Evolutionary conservation across 306 rosid species (phyloP).

Genomic region (Mimosa pudica): DNA sequence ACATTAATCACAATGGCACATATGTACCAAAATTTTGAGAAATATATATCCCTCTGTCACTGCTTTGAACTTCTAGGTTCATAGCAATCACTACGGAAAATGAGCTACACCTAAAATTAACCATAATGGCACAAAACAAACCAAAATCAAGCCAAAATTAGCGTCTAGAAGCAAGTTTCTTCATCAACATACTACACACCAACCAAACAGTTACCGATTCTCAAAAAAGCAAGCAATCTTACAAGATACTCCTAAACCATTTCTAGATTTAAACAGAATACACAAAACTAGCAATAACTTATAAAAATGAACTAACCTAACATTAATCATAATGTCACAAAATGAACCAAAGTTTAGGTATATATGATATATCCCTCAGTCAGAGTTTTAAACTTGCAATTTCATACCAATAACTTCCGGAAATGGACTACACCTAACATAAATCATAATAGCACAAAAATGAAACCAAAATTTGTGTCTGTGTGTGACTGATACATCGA

Average conservation of each 20-base stretch:
- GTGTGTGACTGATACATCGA: no score
- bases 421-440: not conserved
- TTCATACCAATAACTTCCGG: not conserved
- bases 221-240: conserved; percentile 2
- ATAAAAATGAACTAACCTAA: no score
- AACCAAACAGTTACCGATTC: not conserved
- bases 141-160: not conserved
- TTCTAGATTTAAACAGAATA: not conserved
- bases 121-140: not conserved
- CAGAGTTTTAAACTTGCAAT: not conserved
- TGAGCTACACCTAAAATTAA: no score
- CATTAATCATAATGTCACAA: no score
- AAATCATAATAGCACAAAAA: conserved; percentile 4
- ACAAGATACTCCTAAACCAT: not conserved
- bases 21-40: conserved; percentile 21
- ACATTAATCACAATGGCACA: not conserved
- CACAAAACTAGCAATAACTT: not conserved
- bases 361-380: not conserved
- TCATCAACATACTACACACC: not conserved
- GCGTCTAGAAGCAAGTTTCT: conserved; percentile 6
- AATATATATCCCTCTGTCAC: no score
- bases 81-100: no score
- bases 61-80: no score
- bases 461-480: conserved; percentile 8
- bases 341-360: no score